phyloP scores from a whole-genome alignment of 2,329 filamentous ascomycete genomes.

The Pseudogymnoascus sp. region DNA sequence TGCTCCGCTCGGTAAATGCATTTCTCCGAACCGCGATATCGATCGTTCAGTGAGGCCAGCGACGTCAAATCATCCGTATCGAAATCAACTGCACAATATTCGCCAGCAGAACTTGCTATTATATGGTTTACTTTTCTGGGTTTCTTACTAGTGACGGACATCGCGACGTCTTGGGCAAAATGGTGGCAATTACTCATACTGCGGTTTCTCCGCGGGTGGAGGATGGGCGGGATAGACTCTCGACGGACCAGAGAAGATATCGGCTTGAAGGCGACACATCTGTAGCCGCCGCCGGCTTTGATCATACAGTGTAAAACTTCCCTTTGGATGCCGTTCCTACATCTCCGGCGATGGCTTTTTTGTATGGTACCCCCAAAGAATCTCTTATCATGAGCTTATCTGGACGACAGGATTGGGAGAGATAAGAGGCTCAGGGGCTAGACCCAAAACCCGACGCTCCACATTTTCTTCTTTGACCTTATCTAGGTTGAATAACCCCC shows the following conservation, averaged over 20 bases:
- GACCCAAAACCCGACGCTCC: not conserved
- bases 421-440: slow-evolving; percentile 1
- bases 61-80: not conserved
- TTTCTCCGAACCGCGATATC: slow-evolving; percentile 1
- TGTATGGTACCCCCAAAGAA: not conserved
- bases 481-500: not conserved
- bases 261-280: not conserved
- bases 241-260: not conserved
- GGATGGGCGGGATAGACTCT: not conserved
- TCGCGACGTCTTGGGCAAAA: not conserved
- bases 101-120: not conserved
- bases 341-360: not conserved
- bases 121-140: not conserved
- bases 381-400: slow-evolving; percentile 9
- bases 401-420: not conserved
- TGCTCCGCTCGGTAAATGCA: slow-evolving; percentile 7
- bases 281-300: not conserved
- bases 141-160: not conserved
- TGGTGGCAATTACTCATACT: not conserved
- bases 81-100: not conserved
- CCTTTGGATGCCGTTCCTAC: not conserved
- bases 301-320: not conserved
- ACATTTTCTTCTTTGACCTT: not conserved
- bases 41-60: not conserved
- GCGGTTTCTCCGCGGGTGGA: not conserved